Evolutionary conservation across 2,329 filamentous ascomycete genomes (phyloP).

Genomic region (Apiospora kogelbergensis): DNA sequence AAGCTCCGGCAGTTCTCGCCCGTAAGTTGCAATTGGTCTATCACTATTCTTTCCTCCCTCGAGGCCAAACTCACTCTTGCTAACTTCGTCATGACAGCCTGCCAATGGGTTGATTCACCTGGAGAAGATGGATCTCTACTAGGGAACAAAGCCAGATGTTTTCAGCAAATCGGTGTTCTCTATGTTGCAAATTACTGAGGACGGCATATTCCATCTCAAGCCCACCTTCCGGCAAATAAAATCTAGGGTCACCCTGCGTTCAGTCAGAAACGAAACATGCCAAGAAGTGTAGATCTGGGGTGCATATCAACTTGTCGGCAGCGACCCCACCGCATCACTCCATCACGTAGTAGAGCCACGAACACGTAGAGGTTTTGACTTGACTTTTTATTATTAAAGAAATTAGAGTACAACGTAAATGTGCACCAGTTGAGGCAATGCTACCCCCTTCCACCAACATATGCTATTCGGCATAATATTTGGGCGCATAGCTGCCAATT

Average conservation of each 20-base stretch:
- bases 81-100: constrained; percentile 35
- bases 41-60: neutral
- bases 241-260: neutral
- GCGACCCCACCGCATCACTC: neutral
- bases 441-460: neutral
- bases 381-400: constrained; percentile 11
- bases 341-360: neutral
- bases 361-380: neutral
- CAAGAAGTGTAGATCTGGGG: neutral
- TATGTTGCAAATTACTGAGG: neutral
- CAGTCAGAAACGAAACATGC: neutral
- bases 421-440: constrained; percentile 8
- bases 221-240: neutral
- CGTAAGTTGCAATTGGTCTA: constrained; percentile 48
- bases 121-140: constrained; percentile 36
- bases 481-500: neutral
- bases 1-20: constrained; percentile 84
- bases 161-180: neutral
- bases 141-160: neutral
- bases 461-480: constrained; percentile 1
- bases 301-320: constrained; percentile 14
- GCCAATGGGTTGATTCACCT: constrained; percentile 54
- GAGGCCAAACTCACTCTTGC: constrained; percentile 5
- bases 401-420: constrained; percentile 16
- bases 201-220: neutral